These are phyloP conservation scores for Barnettozyma vustinii DNA, from an alignment of 805 yeast genomes.

Conservation along the genomic window DNA sequence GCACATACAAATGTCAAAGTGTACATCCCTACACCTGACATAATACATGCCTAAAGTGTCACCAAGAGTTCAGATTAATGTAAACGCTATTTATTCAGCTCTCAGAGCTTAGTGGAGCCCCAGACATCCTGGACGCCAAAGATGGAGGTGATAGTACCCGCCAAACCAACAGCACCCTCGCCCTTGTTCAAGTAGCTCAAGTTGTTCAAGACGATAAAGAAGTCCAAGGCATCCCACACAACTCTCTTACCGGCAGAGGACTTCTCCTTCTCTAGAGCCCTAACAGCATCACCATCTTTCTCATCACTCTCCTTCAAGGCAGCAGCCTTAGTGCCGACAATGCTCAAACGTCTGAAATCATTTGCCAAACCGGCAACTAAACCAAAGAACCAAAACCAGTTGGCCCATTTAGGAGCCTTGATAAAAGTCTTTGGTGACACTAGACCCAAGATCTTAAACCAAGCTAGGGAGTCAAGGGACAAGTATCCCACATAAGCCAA, in stretches of 20 bases:
- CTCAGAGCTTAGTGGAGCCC: slow-evolving; percentile 37
- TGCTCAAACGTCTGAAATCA: slow-evolving; percentile 41
- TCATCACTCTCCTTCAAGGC: not conserved
- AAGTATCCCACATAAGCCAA: slow-evolving; percentile 60
- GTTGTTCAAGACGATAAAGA: slow-evolving; percentile 67
- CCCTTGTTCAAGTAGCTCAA: slow-evolving; percentile 53
- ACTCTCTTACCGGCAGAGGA: slow-evolving; percentile 53
- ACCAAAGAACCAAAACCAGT: slow-evolving; percentile 74
- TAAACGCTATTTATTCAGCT: not conserved
- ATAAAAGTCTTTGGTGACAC: slow-evolving; percentile 42
- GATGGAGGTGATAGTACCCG: slow-evolving; percentile 77
- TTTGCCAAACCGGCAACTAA: slow-evolving; percentile 57
- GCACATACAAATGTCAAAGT: not conserved
- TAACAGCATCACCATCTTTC: slow-evolving; percentile 1
- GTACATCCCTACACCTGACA: slow-evolving; percentile 1
- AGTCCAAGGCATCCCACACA: slow-evolving; percentile 72
- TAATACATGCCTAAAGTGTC: not conserved
- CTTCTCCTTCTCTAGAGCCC: slow-evolving; percentile 30
- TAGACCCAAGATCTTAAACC: slow-evolving; percentile 51
- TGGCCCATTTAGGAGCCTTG: slow-evolving; percentile 50
- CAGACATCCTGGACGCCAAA: slow-evolving; percentile 74
- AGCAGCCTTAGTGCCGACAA: slow-evolving; percentile 1
- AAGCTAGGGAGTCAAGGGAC: slow-evolving; percentile 55
- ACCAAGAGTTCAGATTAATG: no score
- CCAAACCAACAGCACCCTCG: slow-evolving; percentile 78